A percentile compares a stretch with the other conserved stretches of the same genome.
phyloP scores from a whole-genome alignment of 1,139 yeast species.

The Blastobotrys petasosporus region DNA sequence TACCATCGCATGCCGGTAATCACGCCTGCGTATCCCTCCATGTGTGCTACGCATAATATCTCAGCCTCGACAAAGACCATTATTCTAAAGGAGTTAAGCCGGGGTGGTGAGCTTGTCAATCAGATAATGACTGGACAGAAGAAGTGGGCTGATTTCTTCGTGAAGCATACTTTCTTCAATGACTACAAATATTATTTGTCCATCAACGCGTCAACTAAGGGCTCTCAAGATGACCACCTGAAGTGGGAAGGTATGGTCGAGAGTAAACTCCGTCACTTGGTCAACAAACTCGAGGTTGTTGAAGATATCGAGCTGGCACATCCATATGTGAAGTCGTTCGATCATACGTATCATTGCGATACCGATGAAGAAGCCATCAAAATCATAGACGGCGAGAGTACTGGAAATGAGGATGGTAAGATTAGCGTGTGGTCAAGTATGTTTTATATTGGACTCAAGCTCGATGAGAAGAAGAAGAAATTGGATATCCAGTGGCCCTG shows the following conservation, averaged over 20 bases:
- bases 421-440: slow-evolving; percentile 58
- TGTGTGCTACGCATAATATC: slow-evolving; percentile 98
- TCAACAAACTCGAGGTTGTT: slow-evolving; percentile 70
- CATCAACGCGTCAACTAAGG: slow-evolving; percentile 69
- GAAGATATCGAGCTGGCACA: slow-evolving; percentile 79
- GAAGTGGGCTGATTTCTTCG: slow-evolving; percentile 69
- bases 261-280: slow-evolving; percentile 73
- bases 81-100: slow-evolving; percentile 63
- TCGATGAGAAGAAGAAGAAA: slow-evolving; percentile 44
- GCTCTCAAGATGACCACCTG: slow-evolving; percentile 69
- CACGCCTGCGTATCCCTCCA: slow-evolving; percentile 97
- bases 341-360: slow-evolving; percentile 47
- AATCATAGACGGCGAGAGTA: slow-evolving; percentile 43
- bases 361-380: slow-evolving; percentile 50
- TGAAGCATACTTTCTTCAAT: slow-evolving; percentile 73
- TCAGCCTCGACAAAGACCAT: slow-evolving; percentile 80
- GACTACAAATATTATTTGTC: slow-evolving; percentile 82
- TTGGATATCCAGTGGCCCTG: slow-evolving; percentile 90
- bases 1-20: slow-evolving; percentile 97
- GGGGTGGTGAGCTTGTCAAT: slow-evolving; percentile 67
- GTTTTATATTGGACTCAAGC: slow-evolving; percentile 71
- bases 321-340: slow-evolving; percentile 80
- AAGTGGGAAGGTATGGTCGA: slow-evolving; percentile 94
- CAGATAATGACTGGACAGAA: slow-evolving; percentile 61
- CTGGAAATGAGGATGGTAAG: slow-evolving; percentile 33